Evolutionary conservation across 2,329 filamentous ascomycete genomes (phyloP), one percentile per base, ranked within the genome.

Genomic region (Bipolaris bicolor): DNA sequence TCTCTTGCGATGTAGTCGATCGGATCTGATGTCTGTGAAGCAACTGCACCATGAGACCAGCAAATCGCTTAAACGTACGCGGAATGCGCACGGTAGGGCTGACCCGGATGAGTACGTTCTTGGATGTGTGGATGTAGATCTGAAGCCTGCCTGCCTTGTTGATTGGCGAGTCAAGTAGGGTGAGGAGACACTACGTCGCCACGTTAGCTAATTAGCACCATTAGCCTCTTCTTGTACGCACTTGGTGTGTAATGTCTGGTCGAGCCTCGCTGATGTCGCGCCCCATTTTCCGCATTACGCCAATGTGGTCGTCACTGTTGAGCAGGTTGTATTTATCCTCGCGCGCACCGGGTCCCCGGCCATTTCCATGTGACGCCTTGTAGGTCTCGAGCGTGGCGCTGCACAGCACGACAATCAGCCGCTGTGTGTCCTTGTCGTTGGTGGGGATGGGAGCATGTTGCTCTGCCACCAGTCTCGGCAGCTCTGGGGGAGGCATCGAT

Each of bases 251-350:
- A 72, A 99, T 99, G 79, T 99, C 95, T 43, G 95, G 95, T 68
- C 95, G 88, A 59, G 95, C 95, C 79, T 99, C 95, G 77, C 93
- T 97, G 66, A 99, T 98, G 76, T 99, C 95, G 69, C 95, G 86
- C 77, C 96, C 96, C 94, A 98, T 98, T 83, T 98, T 99, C 73
- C 95, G 90, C 92, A 99, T 97, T 65, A 98, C 90, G 62, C 95
- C 95, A 68, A 99, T 99, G 77, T 99, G 95, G 80, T 99, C 95
- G 75, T 99, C 95, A 79, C 93, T 97, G 83, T 99, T 99, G 72
- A 99, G 88, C 50, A 99, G 83, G 60, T 94, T 96, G 80, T 96
- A 99, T 79, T 98, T 98, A 76, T 97, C 94, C 71, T 97, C 93
- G 49, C 90, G 87, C 59, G 86, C 85, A 56, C 84, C 81, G 31